These are phyloP conservation scores for Clitopilus hobsonii DNA, from an alignment of 768 basidiomycete species.

Conservation along the genomic window DNA sequence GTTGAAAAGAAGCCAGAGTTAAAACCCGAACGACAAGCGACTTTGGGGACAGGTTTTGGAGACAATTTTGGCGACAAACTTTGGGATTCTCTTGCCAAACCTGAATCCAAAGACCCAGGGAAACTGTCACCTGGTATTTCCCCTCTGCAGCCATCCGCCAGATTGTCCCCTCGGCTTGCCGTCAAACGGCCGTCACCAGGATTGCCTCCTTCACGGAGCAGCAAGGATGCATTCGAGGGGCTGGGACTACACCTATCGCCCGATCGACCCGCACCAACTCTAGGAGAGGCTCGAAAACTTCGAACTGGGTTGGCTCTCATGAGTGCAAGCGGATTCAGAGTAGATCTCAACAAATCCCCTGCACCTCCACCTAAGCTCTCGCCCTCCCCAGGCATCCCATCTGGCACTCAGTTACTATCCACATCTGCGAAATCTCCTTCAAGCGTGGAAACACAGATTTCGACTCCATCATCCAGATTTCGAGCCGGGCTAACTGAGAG, in stretches of 20 bases:
- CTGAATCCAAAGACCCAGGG: conserved; percentile 12
- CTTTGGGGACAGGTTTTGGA: conserved; percentile 44
- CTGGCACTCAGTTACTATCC: neutral
- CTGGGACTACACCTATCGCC: conserved; percentile 47
- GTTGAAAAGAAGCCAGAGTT: conserved; percentile 18
- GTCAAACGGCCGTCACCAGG: conserved; percentile 7
- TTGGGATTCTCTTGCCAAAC: conserved; percentile 46
- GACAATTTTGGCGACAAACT: conserved; percentile 60
- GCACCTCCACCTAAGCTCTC: neutral
- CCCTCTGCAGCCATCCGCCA: conserved; percentile 9
- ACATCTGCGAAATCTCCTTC: conserved; percentile 8
- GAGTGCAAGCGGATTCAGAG: conserved; percentile 23
- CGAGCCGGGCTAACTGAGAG: conserved; percentile 24
- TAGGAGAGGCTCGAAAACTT: conserved; percentile 71
- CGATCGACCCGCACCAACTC: conserved; percentile 53
- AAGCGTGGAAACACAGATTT: conserved; percentile 15
- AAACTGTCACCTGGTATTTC: conserved; percentile 4
- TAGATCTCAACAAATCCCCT: conserved; percentile 22
- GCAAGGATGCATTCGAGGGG: conserved; percentile 78
- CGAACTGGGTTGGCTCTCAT: conserved; percentile 66
- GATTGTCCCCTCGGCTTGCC: conserved; percentile 4
- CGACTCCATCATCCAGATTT: conserved; percentile 26
- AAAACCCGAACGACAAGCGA: conserved; percentile 14
- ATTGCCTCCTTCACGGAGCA: conserved; percentile 18
- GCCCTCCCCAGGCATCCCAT: neutral